Evolutionary conservation across 352 stramenopile species (phyloP).

Genomic region (Phytophthora brassicae): DNA sequence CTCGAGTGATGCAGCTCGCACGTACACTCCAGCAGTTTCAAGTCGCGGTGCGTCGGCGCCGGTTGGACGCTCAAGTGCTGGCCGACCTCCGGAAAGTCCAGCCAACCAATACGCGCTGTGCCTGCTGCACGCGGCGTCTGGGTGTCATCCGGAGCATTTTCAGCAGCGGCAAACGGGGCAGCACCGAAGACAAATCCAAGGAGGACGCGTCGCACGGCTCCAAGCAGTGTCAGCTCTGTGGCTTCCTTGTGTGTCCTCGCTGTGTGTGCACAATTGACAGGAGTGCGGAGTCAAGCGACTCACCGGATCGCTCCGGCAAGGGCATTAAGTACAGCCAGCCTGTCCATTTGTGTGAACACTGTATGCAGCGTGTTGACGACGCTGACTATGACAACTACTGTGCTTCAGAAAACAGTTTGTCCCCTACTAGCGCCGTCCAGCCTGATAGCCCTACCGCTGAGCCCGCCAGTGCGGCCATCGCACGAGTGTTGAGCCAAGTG

Average conservation of each 20-base stretch:
- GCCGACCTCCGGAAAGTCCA: conserved; percentile 32
- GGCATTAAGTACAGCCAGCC: conserved; percentile 28
- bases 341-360: conserved; percentile 57
- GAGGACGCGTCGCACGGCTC: conserved; percentile 24
- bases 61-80: conserved; percentile 42
- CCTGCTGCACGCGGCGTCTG: conserved; percentile 37
- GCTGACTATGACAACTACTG: conserved; percentile 54
- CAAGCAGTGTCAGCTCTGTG: conserved; percentile 64
- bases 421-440: conserved; percentile 24
- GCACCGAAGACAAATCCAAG: conserved; percentile 4
- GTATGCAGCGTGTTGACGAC: conserved; percentile 52
- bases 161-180: conserved; percentile 6
- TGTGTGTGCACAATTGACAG: conserved; percentile 45
- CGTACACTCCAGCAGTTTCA: conserved; percentile 22
- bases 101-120: conserved; percentile 30
- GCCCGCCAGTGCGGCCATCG: conserved; percentile 33
- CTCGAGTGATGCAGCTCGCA: conserved; percentile 23
- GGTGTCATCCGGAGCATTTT: conserved; percentile 29
- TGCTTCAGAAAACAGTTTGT: conserved; percentile 20
- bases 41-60: conserved; percentile 30
- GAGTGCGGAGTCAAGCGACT: conserved; percentile 10
- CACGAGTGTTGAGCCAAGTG: conserved; percentile 43
- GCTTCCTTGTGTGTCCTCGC: conserved; percentile 55
- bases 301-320: conserved; percentile 6
- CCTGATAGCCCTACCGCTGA: conserved; percentile 22